Conservation (phyloP, 192 early-diverging fungal genomes). For the Coemansia sp. region DNA sequence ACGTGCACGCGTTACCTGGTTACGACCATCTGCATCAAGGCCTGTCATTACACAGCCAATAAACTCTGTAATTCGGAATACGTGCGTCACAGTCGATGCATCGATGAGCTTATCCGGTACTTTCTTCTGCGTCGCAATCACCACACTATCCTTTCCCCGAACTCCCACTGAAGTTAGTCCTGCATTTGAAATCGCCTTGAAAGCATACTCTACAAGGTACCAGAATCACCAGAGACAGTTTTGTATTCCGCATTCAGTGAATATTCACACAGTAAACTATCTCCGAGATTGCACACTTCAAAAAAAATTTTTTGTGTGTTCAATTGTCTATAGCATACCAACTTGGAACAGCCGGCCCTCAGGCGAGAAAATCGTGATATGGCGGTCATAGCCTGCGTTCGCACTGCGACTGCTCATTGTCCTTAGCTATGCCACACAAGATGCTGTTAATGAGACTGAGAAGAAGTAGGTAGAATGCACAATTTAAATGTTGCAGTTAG, state of each 20-base stretch:
- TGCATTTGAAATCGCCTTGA: constrained; percentile 98
- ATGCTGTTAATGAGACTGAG: background rate
- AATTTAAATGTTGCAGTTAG: background rate
- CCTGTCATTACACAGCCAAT: constrained; percentile 99
- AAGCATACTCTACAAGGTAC: constrained; percentile 88
- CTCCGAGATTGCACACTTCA: background rate
- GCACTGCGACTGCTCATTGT: constrained; percentile 54
- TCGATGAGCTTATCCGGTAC: constrained; percentile 95
- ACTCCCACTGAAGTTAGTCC: constrained; percentile 95
- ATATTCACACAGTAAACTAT: background rate
- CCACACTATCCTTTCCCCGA: constrained; percentile 91
- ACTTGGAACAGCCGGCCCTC: constrained; percentile 99
- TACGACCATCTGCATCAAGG: constrained; percentile 87
- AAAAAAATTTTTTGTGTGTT: background rate
- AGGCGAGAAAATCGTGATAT: constrained; percentile 99
- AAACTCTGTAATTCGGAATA: constrained; percentile 87
- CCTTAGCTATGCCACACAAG: background rate
- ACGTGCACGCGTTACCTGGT: constrained; percentile 89
- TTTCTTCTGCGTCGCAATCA: constrained; percentile 97
- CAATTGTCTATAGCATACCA: constrained; percentile 60
- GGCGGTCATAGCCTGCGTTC: constrained; percentile 89
- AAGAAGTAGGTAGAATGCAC: background rate
- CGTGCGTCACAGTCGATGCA: constrained; percentile 84
- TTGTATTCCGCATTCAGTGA: background rate
- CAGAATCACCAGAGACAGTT: background rate